Conservation (phyloP, 2,329 filamentous ascomycete species). For the Alternaria gansuensis region DNA sequence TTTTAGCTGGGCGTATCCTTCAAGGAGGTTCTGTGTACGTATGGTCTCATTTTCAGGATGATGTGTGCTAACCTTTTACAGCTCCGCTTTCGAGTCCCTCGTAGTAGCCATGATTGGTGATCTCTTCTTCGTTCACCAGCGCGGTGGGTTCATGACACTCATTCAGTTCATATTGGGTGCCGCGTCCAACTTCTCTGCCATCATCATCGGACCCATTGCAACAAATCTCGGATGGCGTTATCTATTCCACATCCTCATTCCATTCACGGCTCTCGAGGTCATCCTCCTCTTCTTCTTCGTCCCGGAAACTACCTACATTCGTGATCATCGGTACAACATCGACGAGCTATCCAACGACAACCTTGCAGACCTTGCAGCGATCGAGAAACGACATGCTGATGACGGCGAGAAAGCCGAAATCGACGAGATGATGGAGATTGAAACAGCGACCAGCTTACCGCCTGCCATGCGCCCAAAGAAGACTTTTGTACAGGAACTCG, state of each 20-base stretch:
- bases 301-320: slow-evolving; percentile 61
- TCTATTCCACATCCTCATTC: slow-evolving; percentile 60
- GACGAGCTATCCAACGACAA: slow-evolving; percentile 44
- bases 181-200: slow-evolving; percentile 49
- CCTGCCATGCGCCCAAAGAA: slow-evolving; percentile 43
- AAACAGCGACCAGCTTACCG: slow-evolving; percentile 30
- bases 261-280: slow-evolving; percentile 57
- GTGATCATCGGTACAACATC: slow-evolving; percentile 50
- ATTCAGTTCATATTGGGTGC: slow-evolving; percentile 51
- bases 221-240: slow-evolving; percentile 51
- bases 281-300: slow-evolving; percentile 60
- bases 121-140: slow-evolving; percentile 51
- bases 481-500: slow-evolving; percentile 49
- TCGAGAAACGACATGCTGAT: slow-evolving; percentile 34
- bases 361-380: slow-evolving; percentile 37
- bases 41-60: background rate
- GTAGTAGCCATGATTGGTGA: slow-evolving; percentile 51
- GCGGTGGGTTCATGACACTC: slow-evolving; percentile 46
- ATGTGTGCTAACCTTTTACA: slow-evolving; percentile 31
- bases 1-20: slow-evolving; percentile 47
- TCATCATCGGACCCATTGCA: slow-evolving; percentile 50
- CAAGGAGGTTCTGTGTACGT: slow-evolving; percentile 42
- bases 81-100: slow-evolving; percentile 49
- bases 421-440: slow-evolving; percentile 31
- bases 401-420: slow-evolving; percentile 18